Base-by-base conservation (phyloP, 139 green algal species). In the Pleodorina starrii region DNA sequence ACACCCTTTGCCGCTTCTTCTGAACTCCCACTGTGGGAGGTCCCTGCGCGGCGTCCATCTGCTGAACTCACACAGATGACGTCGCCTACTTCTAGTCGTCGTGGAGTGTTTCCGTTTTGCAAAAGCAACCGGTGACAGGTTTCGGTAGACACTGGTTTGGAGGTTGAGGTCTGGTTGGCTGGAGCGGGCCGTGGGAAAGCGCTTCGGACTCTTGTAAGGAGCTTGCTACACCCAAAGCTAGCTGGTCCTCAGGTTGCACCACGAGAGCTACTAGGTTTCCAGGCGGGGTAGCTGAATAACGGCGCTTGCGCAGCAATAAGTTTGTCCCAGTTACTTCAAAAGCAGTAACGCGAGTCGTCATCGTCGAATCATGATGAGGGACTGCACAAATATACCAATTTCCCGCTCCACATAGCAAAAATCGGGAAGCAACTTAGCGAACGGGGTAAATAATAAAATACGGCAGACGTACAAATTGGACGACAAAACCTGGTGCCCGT, bases 51-150 rank as follows among this genome's bases (percentile, higher is more conserved):
- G n/a, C 2, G 23, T 88, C 44, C 29, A 48, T 19, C 25, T 5
- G 46, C 36, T 40, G 27, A 10, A 42, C n/a, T 10, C 11, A 43
- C 40, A 27, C 11, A 43, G 29, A 29, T 2, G 25, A 21, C 35
- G 29, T 66, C 21, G n/a, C 44, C 2, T 17, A 46, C 48, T 69
- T 4, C 48, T 71, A 48, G 12, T 83, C 90, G 46, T 91, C 90
- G 90, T 93, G 79, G 19, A 91, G 54, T 19, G 89, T 93, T n/a
- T 91, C 86, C 25, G 91, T 90, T 35, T 90, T 85, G 73, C 92
- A 94, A 82, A 94, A 94, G 77, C 92, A 94, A 35, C 59, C 83
- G 4, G 71, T 60, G 1, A 91, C 90, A 27, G 85, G 90, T 11
- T 84, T 78, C 14, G 89, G 89, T 38, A 90, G 35, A 32, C 89